Conservation (phyloP, 306 rosid species). For the Mucuna pruriens region DNA sequence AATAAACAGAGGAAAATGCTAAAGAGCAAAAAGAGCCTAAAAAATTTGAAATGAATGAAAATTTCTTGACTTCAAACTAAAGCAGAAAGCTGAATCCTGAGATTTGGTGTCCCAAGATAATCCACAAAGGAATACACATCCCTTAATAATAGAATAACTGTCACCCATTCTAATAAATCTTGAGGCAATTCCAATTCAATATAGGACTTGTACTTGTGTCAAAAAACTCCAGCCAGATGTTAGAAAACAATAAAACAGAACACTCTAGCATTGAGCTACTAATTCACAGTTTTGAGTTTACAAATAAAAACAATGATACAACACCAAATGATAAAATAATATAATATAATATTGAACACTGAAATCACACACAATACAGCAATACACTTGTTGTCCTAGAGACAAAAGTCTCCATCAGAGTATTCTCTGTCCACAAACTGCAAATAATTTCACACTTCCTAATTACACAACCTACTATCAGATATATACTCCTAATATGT, state of each 20-base stretch:
- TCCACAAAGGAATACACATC: constrained; percentile 4
- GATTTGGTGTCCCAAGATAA: constrained; percentile 4
- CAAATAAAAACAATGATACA: background rate
- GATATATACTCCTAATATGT: background rate
- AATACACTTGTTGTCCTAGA: background rate
- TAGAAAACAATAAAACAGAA: constrained; percentile 12
- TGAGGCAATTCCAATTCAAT: constrained; percentile 5
- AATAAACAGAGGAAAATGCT: constrained; percentile 11
- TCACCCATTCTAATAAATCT: background rate
- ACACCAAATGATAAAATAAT: background rate
- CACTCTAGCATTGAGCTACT: background rate
- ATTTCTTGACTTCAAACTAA: background rate
- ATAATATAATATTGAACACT: background rate
- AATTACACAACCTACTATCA: no score
- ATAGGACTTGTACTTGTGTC: background rate
- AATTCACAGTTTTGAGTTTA: background rate
- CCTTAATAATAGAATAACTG: background rate
- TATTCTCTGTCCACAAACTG: background rate
- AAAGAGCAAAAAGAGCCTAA: background rate
- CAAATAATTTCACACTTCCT: background rate
- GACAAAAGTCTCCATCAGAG: background rate
- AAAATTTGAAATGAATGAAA: background rate
- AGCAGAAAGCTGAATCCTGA: constrained; percentile 16
- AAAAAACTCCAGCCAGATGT: constrained; percentile 3
- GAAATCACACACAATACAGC: background rate